Percentiles rank a stretch among this genome's conserved stretches.
These are phyloP conservation scores for Eimeria brunetti DNA, from an alignment of 169 alveolate species.

Conservation along the genomic window DNA sequence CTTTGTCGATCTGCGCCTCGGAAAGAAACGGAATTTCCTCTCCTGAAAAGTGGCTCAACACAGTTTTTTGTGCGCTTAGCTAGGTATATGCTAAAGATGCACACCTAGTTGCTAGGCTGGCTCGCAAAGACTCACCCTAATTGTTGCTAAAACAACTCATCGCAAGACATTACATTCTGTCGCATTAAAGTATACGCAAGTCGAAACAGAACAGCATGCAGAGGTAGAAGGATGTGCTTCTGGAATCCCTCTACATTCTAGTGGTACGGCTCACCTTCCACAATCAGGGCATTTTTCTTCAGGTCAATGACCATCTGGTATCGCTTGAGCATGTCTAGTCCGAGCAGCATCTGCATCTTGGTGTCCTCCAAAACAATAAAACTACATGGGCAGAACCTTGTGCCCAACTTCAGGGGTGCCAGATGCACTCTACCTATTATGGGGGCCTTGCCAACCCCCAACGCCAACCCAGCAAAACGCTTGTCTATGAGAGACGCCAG, in stretches of 20 bases:
- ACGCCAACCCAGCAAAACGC: slow-evolving; percentile 96
- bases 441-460: slow-evolving; percentile 96
- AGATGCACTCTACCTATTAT: slow-evolving; percentile 97
- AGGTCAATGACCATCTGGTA: slow-evolving; percentile 96
- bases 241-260: background rate
- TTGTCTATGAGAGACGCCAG: slow-evolving; percentile 93
- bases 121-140: background rate
- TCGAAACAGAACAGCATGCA: background rate
- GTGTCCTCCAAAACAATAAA: slow-evolving; percentile 93
- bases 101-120: background rate
- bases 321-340: slow-evolving; percentile 96
- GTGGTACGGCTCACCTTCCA: slow-evolving; percentile 87
- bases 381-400: slow-evolving; percentile 91
- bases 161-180: too few relatives aligned
- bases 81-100: background rate
- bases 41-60: slow-evolving; percentile 80
- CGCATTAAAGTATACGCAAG: background rate
- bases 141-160: background rate
- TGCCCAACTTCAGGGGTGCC: slow-evolving; percentile 95
- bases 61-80: background rate
- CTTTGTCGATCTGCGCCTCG: slow-evolving; percentile 69
- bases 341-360: slow-evolving; percentile 94
- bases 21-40: slow-evolving; percentile 82
- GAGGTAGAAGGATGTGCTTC: background rate
- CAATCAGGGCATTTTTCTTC: slow-evolving; percentile 89